A percentile compares a stretch with the other conserved stretches of the same genome.
Evolutionary conservation across 768 basidiomycete genomes (phyloP).

Genomic region (Phaffia australis): DNA sequence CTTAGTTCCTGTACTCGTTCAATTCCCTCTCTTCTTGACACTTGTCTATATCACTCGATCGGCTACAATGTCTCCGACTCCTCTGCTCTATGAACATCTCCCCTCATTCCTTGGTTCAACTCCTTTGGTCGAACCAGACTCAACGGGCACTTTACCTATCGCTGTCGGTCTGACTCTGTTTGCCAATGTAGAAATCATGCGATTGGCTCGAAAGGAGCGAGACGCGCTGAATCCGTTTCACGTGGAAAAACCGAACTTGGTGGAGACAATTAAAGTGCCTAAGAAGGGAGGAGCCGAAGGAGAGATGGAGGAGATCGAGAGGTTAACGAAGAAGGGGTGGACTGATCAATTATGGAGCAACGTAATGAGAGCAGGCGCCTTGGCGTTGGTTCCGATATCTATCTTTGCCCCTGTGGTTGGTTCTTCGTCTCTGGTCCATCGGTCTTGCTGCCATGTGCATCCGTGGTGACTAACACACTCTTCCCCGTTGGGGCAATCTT

Average conservation of each 20-base stretch:
- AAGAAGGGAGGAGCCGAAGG: constrained; percentile 1
- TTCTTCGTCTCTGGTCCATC: not conserved
- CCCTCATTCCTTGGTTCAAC: not conserved
- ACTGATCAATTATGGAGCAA: not conserved
- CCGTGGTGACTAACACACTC: not conserved
- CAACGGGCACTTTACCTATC: constrained; percentile 4
- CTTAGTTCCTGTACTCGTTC: not conserved
- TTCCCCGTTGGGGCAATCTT: not conserved
- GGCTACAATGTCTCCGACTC: not conserved
- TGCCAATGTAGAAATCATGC: constrained; percentile 5
- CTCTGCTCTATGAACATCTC: not conserved
- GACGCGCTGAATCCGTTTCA: constrained; percentile 3
- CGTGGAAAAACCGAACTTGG: not conserved
- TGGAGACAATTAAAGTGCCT: not conserved
- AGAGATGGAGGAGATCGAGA: not conserved
- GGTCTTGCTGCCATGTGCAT: not conserved
- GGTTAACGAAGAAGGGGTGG: constrained; percentile 5
- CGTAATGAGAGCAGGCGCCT: not conserved
- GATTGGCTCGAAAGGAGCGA: not conserved
- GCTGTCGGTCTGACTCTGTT: constrained; percentile 1
- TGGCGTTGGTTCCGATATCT: not conserved
- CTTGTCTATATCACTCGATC: constrained; percentile 6
- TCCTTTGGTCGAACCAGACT: not conserved
- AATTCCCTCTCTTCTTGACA: constrained; percentile 11
- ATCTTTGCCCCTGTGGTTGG: constrained; percentile 16